Evolutionary conservation across 148 eudicot genomes (phyloP), one percentile per base, ranked within the genome.

Genomic region (Selenicereus undatus): DNA sequence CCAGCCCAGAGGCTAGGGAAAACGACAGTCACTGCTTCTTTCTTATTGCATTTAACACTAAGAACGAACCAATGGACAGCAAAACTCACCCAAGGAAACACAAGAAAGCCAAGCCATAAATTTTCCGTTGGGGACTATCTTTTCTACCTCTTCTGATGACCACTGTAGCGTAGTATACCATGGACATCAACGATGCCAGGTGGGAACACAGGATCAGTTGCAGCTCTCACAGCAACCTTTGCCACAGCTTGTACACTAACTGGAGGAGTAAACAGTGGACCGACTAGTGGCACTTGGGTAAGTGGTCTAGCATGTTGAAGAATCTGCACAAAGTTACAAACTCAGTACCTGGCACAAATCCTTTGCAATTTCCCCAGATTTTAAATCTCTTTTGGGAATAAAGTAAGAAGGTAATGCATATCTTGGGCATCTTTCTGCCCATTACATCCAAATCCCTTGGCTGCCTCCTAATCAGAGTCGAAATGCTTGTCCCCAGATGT

Each of bases 191-290:
- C 79, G 2, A 93, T 89, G 69, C 97, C 97, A 20, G 97, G 97
- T 20, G 97, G 97, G 79, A 93, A 93, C 21, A 90, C 95, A 75
- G 92, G 92, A 82, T 93, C 97, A 30, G 89, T 89, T 58, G 95
- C 97, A n/a, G 93, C 97, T 89, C 97, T 84, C 21, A 91, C 87
- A 27, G 93, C 88, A 42, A 93, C 95, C 76, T 84, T 90, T 11
- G 97, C 95, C 76, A 93, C 95, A 26, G 94, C 87, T 26, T 83
- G 83, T 14, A 93, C 97, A 81, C 85, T 91, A 5, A 93, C 93
- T 2, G 97, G 97, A 35, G 93, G 91, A 30, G 88, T 89, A n/a
- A 93, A 77, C 76, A 93, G 81, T 3, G 95, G 95, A 26, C 97
- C 97, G 45, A 93, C 89, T 45, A 91, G 82, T 0, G 97, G 97